phyloP scores from a whole-genome alignment of 2,329 filamentous ascomycete genomes.

The Ophiostoma angusticollis region DNA sequence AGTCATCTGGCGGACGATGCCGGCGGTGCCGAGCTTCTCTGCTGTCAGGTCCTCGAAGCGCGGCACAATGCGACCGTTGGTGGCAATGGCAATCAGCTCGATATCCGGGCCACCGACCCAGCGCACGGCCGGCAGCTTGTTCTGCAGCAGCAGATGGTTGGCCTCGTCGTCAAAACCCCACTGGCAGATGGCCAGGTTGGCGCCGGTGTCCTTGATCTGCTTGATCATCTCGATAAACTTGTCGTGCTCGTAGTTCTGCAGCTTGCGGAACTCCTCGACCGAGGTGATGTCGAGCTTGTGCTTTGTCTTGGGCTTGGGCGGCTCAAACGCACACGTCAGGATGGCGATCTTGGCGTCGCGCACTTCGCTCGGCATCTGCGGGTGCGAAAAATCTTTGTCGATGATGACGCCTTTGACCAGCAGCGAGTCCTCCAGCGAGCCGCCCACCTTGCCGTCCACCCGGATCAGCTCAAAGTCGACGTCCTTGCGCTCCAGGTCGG shows the following conservation, averaged over 20 bases:
- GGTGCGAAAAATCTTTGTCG: slow-evolving; percentile 99
- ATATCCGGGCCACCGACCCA: slow-evolving; percentile 99
- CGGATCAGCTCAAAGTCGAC: slow-evolving; percentile 99
- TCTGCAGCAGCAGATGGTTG: slow-evolving; percentile 92
- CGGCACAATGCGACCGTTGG: slow-evolving; percentile 93
- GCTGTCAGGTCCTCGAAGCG: slow-evolving; percentile 87
- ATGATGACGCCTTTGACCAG: slow-evolving; percentile 96
- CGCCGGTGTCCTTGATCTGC: slow-evolving; percentile 93
- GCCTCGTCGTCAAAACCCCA: slow-evolving; percentile 99
- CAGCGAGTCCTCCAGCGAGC: slow-evolving; percentile 80
- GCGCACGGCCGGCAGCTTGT: slow-evolving; percentile 85
- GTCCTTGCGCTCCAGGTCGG: slow-evolving; percentile 88
- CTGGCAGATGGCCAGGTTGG: slow-evolving; percentile 95
- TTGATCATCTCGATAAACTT: slow-evolving; percentile 99
- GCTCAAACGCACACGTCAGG: slow-evolving; percentile 94
- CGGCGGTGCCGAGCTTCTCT: slow-evolving; percentile 83
- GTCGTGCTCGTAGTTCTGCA: slow-evolving; percentile 88
- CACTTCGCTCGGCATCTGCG: slow-evolving; percentile 96
- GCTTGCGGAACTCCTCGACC: slow-evolving; percentile 95
- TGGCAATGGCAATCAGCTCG: slow-evolving; percentile 95
- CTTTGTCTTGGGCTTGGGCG: slow-evolving; percentile 98
- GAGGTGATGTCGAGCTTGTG: slow-evolving; percentile 96
- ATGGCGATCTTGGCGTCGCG: slow-evolving; percentile 94
- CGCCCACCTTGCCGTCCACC: slow-evolving; percentile 96
- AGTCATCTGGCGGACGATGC: slow-evolving; percentile 83